A percentile compares a stretch with the other conserved stretches of the same genome.
These are phyloP conservation scores for Cytospora paraplurivora DNA, from an alignment of 2,329 filamentous ascomycete species.

Conservation along the genomic window DNA sequence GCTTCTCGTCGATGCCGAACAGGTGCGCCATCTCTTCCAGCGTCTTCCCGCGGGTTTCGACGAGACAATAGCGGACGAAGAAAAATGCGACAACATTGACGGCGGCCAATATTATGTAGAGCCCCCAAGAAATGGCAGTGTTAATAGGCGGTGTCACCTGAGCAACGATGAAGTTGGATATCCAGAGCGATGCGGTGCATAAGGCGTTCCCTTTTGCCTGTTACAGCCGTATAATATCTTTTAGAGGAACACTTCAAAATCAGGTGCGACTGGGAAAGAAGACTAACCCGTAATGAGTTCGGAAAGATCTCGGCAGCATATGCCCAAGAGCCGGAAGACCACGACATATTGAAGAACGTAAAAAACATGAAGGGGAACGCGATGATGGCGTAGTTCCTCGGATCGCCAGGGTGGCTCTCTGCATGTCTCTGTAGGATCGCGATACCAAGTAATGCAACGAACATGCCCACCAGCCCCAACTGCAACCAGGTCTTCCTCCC, in stretches of 20 bases:
- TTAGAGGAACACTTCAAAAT: neutral
- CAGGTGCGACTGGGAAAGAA: neutral
- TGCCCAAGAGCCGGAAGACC: slow-evolving; percentile 37
- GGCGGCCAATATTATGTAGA: slow-evolving; percentile 34
- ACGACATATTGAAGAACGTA: slow-evolving; percentile 39
- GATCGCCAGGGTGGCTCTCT: slow-evolving; percentile 32
- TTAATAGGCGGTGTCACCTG: slow-evolving; percentile 33
- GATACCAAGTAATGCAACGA: slow-evolving; percentile 35
- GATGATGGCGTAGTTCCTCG: slow-evolving; percentile 36
- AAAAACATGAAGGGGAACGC: slow-evolving; percentile 37
- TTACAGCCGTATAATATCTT: neutral
- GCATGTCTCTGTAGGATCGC: slow-evolving; percentile 36
- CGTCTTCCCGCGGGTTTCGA: slow-evolving; percentile 33
- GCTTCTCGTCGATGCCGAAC: slow-evolving; percentile 33
- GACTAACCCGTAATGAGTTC: slow-evolving; percentile 35
- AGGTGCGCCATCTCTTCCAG: slow-evolving; percentile 36
- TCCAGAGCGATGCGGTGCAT: slow-evolving; percentile 37
- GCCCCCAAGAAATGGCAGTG: slow-evolving; percentile 34
- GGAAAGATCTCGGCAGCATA: slow-evolving; percentile 40
- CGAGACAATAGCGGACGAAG: slow-evolving; percentile 35
- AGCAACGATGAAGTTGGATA: slow-evolving; percentile 37
- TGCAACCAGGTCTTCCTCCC: slow-evolving; percentile 38
- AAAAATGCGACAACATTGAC: slow-evolving; percentile 35
- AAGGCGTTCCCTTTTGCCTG: slow-evolving; percentile 37
- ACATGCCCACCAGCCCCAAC: slow-evolving; percentile 36